phyloP scores from a whole-genome alignment of 495 filamentous ascomycete genomes.

The Halenospora varia region DNA sequence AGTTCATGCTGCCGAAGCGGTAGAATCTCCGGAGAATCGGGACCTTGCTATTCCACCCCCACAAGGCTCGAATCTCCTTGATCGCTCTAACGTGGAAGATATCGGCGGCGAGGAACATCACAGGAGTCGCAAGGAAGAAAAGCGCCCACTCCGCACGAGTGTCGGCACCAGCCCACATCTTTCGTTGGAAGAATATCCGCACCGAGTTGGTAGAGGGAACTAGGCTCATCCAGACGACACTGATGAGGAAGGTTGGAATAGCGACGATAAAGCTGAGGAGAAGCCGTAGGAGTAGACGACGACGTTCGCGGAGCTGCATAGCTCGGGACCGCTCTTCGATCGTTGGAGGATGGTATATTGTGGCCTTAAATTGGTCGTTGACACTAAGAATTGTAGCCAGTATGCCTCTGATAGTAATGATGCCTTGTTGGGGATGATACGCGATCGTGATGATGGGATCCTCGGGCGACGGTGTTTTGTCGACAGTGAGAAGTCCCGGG shows the following conservation, averaged over 20 bases:
- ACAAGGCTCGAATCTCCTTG: constrained; percentile 75
- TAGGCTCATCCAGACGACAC: constrained; percentile 87
- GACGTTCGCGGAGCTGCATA: constrained; percentile 62
- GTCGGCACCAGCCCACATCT: constrained; percentile 64
- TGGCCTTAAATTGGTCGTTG: constrained; percentile 59
- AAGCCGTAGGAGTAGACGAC: constrained; percentile 58
- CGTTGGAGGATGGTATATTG: constrained; percentile 74
- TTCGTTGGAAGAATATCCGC: constrained; percentile 61
- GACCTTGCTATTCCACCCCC: constrained; percentile 71
- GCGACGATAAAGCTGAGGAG: constrained; percentile 65
- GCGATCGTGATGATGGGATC: constrained; percentile 66
- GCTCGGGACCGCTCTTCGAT: constrained; percentile 78
- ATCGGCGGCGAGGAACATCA: constrained; percentile 86
- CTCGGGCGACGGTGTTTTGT: constrained; percentile 42
- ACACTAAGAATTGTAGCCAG: constrained; percentile 57
- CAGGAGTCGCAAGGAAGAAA: constrained; percentile 81
- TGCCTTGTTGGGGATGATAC: constrained; percentile 65
- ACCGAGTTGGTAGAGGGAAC: constrained; percentile 52
- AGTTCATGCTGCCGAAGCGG: constrained; percentile 97
- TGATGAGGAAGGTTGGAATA: constrained; percentile 85
- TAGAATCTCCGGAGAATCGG: constrained; percentile 78
- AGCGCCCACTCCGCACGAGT: constrained; percentile 77
- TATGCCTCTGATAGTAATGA: constrained; percentile 74
- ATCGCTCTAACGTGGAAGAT: constrained; percentile 76
- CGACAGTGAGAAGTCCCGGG: constrained; percentile 29